A percentile compares a stretch with the other conserved stretches of the same genome.
phyloP scores from a whole-genome alignment of 2,329 filamentous ascomycete genomes.

The Penicillium sp. region DNA sequence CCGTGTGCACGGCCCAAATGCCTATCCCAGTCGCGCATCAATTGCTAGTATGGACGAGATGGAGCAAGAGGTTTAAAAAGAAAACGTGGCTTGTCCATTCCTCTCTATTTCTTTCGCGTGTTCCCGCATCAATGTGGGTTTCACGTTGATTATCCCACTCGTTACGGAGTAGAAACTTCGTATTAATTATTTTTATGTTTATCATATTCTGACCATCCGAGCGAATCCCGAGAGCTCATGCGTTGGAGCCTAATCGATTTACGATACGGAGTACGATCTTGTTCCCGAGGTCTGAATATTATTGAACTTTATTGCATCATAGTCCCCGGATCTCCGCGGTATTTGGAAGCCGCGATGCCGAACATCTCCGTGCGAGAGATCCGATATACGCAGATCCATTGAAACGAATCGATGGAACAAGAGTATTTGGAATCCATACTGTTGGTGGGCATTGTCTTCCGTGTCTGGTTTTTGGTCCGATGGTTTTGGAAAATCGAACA shows the following conservation, averaged over 20 bases:
- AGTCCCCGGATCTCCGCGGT: neutral
- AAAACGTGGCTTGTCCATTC: conserved; percentile 1
- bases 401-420: neutral
- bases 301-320: neutral
- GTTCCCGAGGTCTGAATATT: neutral
- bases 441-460: neutral
- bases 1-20: conserved; percentile 4
- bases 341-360: neutral
- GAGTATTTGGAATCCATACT: neutral
- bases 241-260: neutral
- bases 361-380: neutral
- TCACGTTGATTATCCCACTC: neutral
- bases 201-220: neutral
- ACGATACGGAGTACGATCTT: neutral
- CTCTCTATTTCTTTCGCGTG: neutral
- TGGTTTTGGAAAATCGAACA: neutral
- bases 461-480: neutral
- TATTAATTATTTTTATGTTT: neutral
- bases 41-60: neutral
- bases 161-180: too few relatives aligned
- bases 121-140: neutral
- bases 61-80: neutral
- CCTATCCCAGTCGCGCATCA: neutral
- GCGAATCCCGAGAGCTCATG: neutral
- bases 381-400: neutral